Base-by-base conservation (phyloP, 2,329 filamentous ascomycete genomes). In the Diplodia scrobiculata region DNA sequence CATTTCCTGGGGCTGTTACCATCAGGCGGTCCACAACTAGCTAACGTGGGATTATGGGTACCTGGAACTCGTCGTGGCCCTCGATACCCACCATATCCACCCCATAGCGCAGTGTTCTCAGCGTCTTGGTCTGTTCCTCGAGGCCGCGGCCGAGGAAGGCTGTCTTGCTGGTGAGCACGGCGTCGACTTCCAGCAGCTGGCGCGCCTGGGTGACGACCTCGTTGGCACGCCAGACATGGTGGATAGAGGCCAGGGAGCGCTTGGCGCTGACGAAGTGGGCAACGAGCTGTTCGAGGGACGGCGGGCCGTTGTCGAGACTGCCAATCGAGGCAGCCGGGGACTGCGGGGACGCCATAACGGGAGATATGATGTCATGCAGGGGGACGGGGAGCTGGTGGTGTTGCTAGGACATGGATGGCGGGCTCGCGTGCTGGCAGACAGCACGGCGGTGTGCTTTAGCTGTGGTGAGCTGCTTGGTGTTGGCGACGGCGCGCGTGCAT, bases 241-340 rank as follows among this genome's bases (percentile, higher is more conserved):
- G 87, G 76, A 96, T 92, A 11, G 92, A 92, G 17, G 90, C 91
- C 4, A 98, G 84, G 0, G 93, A 93, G 52, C 91, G 87, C 76
- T 97, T 97, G 9, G 94, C 91, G 34, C 90, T 89, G 48, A 97
- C 87, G 41, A 97, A 89, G 78, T 96, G 88, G 63, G 87, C 86
- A 66, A 97, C 91, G 51, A 98, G 87, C 27, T 87, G 87, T 71
- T 96, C 91, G 73, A 96, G 85, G 27, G 77, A 77, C 36, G 80
- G 79, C 34, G 77, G 73, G 58, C 76, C 76, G 59, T 78, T 73
- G 66, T 71, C 66, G 34, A 72, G 70, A 70, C 79, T 80, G 68
- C 72, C 76, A n/a, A 72, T 70, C 10, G 76, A 75, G 7, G 76
- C 78, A 9, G 75, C 74, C 29, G 78, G 79, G 7, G 80, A 82